phyloP scores from a whole-genome alignment of 2,329 filamentous ascomycete species.

The Phyllosticta capitalensis region DNA sequence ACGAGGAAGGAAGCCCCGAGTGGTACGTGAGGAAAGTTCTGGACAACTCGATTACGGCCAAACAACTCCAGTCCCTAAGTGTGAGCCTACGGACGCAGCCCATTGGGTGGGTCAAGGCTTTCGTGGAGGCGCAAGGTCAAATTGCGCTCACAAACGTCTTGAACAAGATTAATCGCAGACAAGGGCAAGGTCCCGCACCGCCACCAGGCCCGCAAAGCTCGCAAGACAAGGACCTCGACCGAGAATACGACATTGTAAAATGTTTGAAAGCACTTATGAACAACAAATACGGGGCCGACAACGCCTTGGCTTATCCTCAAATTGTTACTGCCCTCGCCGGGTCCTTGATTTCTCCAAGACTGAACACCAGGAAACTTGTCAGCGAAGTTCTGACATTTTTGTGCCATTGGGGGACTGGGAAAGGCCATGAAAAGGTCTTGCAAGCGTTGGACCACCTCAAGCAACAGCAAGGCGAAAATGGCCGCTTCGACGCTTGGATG shows the following conservation, averaged over 20 bases:
- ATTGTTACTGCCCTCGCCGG: constrained; percentile 80
- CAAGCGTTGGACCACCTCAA: constrained; percentile 91
- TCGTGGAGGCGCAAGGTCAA: constrained; percentile 95
- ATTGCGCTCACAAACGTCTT: constrained; percentile 91
- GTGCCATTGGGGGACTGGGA: constrained; percentile 83
- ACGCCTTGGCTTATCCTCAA: constrained; percentile 82
- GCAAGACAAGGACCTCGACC: constrained; percentile 70
- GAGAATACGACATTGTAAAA: constrained; percentile 95
- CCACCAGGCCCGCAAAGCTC: constrained; percentile 44
- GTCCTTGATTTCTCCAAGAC: constrained; percentile 75
- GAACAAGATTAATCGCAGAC: constrained; percentile 84
- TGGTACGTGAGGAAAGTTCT: constrained; percentile 97
- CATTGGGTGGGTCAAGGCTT: constrained; percentile 91
- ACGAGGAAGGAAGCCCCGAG: constrained; percentile 92
- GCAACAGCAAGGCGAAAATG: constrained; percentile 77
- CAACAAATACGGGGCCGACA: constrained; percentile 97
- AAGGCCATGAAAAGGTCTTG: constrained; percentile 87
- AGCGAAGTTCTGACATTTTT: constrained; percentile 95
- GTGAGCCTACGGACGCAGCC: constrained; percentile 94
- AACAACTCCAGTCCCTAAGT: constrained; percentile 84
- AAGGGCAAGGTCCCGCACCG: constrained; percentile 60
- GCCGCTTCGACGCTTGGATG: constrained; percentile 97
- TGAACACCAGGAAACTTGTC: constrained; percentile 88
- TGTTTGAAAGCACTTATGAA: constrained; percentile 97
- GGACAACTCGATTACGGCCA: constrained; percentile 87